phyloP scores from a whole-genome alignment of 2,329 filamentous ascomycete genomes.

The Pseudonectria buxi region DNA sequence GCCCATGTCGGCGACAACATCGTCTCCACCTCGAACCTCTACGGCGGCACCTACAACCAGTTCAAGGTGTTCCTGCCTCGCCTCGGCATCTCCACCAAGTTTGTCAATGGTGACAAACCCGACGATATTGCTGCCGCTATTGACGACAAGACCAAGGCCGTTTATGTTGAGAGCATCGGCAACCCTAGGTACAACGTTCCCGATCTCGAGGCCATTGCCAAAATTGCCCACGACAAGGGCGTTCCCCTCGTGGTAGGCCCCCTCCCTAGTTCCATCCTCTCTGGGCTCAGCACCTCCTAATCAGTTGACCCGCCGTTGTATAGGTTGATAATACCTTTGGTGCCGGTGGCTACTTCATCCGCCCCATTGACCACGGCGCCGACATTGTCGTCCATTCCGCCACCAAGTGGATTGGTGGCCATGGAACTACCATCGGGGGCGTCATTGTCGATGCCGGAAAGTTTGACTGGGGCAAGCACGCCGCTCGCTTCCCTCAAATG shows the following conservation, averaged over 20 bases:
- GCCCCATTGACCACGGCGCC: constrained; percentile 82
- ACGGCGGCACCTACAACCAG: constrained; percentile 96
- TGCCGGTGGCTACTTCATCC: constrained; percentile 80
- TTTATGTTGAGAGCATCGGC: constrained; percentile 88
- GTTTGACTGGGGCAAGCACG: constrained; percentile 88
- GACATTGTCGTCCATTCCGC: constrained; percentile 93
- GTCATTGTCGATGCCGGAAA: constrained; percentile 83
- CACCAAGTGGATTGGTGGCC: constrained; percentile 95
- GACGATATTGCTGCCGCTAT: constrained; percentile 76
- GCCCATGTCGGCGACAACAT: constrained; percentile 89
- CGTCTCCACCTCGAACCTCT: constrained; percentile 81
- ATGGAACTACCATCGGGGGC: constrained; percentile 86
- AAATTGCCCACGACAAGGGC: constrained; percentile 64
- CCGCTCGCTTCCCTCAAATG: constrained; percentile 84
- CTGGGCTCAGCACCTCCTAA: no score
- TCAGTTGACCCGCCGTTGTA: background rate
- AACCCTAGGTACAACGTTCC: constrained; percentile 93
- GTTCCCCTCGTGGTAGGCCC: constrained; percentile 55
- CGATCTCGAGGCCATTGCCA: constrained; percentile 80
- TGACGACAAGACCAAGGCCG: constrained; percentile 87
- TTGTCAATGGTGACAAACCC: constrained; percentile 72
- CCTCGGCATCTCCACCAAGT: constrained; percentile 84
- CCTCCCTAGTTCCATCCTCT: background rate
- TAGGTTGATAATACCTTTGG: constrained; percentile 93
- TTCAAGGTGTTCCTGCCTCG: constrained; percentile 85